Conservation (phyloP, 352 stramenopile species). For the Salisapilia sapeloensis region DNA sequence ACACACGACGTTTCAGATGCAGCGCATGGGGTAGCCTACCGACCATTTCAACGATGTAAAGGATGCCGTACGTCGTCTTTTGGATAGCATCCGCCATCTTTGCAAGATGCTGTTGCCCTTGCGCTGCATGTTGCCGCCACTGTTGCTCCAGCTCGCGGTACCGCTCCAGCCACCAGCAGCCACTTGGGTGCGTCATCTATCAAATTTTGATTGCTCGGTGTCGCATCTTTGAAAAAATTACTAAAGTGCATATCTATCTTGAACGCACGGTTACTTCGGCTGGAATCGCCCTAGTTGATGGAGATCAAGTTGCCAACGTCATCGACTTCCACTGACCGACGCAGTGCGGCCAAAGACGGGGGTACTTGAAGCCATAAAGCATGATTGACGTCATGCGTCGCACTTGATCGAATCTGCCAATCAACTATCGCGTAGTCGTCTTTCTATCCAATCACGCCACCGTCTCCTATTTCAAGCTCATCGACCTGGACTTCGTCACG, state of each 20-base stretch:
- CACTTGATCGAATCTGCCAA: too few relatives aligned
- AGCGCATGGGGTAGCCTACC: background rate
- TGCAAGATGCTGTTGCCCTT: conserved; percentile 36
- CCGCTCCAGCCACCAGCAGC: conserved; percentile 44
- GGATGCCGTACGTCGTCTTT: conserved; percentile 36
- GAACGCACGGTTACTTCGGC: conserved; percentile 10
- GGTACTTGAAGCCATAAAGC: too few relatives aligned
- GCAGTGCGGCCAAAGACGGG: too few relatives aligned
- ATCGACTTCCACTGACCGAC: background rate
- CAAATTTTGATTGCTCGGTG: too few relatives aligned
- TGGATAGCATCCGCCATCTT: conserved; percentile 56
- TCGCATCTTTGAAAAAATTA: too few relatives aligned
- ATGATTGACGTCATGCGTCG: too few relatives aligned
- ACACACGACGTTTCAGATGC: background rate
- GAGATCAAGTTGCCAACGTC: conserved; percentile 2
- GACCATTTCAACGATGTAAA: background rate
- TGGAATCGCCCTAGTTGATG: conserved; percentile 4
- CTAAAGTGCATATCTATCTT: too few relatives aligned
- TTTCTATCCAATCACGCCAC: too few relatives aligned
- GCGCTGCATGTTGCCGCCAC: conserved; percentile 25
- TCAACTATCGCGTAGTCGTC: too few relatives aligned
- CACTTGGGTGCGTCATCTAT: too few relatives aligned
- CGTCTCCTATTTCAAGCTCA: too few relatives aligned
- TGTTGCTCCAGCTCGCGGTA: conserved; percentile 49
- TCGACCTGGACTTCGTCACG: too few relatives aligned